Evolutionary conservation across 2,329 filamentous ascomycete genomes (phyloP), one percentile per base, ranked within the genome.

Genomic region (Fonsecaea pedrosoi): DNA sequence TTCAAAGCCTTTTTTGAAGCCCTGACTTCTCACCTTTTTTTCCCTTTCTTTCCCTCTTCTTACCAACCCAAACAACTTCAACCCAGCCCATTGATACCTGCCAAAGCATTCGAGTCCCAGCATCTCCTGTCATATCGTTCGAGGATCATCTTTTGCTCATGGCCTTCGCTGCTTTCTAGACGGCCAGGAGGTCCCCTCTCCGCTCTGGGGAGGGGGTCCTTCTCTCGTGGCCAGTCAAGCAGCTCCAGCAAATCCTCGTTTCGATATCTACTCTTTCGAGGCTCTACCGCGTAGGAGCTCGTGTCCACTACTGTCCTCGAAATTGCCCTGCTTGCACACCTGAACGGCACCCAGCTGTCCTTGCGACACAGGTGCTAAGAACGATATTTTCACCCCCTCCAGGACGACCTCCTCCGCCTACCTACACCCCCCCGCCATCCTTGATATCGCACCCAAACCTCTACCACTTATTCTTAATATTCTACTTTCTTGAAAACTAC

Each of bases 151-250:
- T 62, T 71, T 68, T 71, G 67, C 87, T 87, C 85, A 82, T 82
- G 89, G 88, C 89, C 85, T 84, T 90, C 89, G 89, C 88, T 91
- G 90, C 90, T 90, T 91, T 94, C 90, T 96, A 93, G 94, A 92
- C 87, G 82, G 86, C 88, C 89, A 89, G 88, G 89, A 89, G 88
- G 87, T 55, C 62, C 70, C 61, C 37, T 62, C 48, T 55, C 53
- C 45, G 18, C 18, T 18, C 35, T 21, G 54, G 64, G 68, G 66
- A 50, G 45, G 21, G 45, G 45, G 45, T 10, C 21, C 45, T 50
- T 58, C 68, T 68, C 66, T 70, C 64, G 63, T 62, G 56, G 66
- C 62, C 62, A 62, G 67, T 60, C 60, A 65, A 60, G 63, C 64
- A 68, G 63, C 63, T 48, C 65, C 65, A 66, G 63, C 66, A 68